Conservation (phyloP, 805 yeast species). For the Ogataea pignaliae region DNA sequence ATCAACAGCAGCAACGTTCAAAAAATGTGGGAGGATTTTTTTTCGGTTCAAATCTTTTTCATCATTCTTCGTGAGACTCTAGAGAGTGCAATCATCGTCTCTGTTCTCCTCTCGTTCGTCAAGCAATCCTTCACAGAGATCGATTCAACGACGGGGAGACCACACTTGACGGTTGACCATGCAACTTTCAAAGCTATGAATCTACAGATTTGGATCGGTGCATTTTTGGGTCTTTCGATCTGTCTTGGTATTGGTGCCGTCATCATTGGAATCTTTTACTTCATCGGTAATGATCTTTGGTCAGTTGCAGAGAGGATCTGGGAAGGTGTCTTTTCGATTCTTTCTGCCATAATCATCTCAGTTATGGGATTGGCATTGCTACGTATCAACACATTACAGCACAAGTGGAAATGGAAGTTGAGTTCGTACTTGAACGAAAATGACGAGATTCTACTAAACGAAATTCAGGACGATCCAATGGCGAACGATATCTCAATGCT, state of each 20-base stretch:
- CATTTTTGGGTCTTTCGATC: constrained; percentile 60
- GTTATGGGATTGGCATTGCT: constrained; percentile 82
- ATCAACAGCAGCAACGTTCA: too few relatives aligned
- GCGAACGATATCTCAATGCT: constrained; percentile 9
- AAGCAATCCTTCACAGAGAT: constrained; percentile 49
- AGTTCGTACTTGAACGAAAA: constrained; percentile 23
- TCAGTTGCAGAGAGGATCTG: constrained; percentile 81
- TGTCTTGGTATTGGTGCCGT: constrained; percentile 71
- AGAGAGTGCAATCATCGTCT: constrained; percentile 72
- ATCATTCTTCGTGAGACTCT: constrained; percentile 70
- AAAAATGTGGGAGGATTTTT: constrained; percentile 41
- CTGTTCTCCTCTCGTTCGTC: constrained; percentile 67
- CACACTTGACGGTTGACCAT: constrained; percentile 28
- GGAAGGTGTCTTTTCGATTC: constrained; percentile 79
- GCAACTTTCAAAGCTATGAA: constrained; percentile 40
- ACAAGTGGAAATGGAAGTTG: constrained; percentile 68
- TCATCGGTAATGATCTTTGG: constrained; percentile 83
- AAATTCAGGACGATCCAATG: constrained; percentile 16
- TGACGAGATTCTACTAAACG: constrained; percentile 12
- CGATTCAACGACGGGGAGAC: constrained; percentile 24
- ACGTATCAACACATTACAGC: constrained; percentile 74
- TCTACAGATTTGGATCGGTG: constrained; percentile 81
- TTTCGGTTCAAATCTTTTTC: constrained; percentile 71
- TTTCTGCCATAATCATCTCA: constrained; percentile 76
- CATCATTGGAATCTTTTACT: constrained; percentile 66